These are phyloP conservation scores for Paracoccidioides lutzii DNA, from an alignment of 2,329 filamentous ascomycete species.

Conservation along the genomic window DNA sequence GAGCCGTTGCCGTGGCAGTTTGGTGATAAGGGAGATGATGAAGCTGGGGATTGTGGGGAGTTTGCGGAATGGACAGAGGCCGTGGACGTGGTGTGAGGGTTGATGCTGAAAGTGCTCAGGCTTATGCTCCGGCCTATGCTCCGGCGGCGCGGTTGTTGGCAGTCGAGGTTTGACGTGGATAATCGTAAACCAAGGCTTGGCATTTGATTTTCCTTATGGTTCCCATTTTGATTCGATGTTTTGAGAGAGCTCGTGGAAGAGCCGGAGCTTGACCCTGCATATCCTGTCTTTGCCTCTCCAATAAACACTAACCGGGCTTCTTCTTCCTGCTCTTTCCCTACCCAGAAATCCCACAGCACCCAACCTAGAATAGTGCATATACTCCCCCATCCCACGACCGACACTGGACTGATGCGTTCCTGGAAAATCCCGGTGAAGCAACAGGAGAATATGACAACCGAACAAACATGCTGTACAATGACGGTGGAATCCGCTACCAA, in stretches of 20 bases:
- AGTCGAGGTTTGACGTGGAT: constrained; percentile 23
- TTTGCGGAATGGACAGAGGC: constrained; percentile 42
- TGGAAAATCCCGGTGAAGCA: constrained; percentile 87
- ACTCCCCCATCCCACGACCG: constrained; percentile 74
- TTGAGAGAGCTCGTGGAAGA: constrained; percentile 15
- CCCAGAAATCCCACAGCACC: constrained; percentile 86
- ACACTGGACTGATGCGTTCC: constrained; percentile 76
- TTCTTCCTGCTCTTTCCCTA: constrained; percentile 53
- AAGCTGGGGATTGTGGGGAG: constrained; percentile 20
- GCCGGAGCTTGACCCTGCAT: constrained; percentile 4
- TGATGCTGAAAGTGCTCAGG: constrained; percentile 29
- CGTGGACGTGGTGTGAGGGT: constrained; percentile 43
- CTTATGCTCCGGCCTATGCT: constrained; percentile 19
- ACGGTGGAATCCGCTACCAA: constrained; percentile 89
- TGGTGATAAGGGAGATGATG: constrained; percentile 12
- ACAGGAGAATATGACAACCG: constrained; percentile 84
- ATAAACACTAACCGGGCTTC: constrained; percentile 21
- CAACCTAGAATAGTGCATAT: constrained; percentile 74
- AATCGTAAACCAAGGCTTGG: constrained; percentile 34
- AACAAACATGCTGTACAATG: constrained; percentile 93
- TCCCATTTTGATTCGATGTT: constrained; percentile 12
- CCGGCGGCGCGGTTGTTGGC: constrained; percentile 17
- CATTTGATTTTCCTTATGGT: constrained; percentile 19
- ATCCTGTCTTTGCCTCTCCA: constrained; percentile 18
- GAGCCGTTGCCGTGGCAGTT: constrained; percentile 12